Base-by-base conservation (phyloP, 306 rosid species). In the Echinosophora koreensis region DNA sequence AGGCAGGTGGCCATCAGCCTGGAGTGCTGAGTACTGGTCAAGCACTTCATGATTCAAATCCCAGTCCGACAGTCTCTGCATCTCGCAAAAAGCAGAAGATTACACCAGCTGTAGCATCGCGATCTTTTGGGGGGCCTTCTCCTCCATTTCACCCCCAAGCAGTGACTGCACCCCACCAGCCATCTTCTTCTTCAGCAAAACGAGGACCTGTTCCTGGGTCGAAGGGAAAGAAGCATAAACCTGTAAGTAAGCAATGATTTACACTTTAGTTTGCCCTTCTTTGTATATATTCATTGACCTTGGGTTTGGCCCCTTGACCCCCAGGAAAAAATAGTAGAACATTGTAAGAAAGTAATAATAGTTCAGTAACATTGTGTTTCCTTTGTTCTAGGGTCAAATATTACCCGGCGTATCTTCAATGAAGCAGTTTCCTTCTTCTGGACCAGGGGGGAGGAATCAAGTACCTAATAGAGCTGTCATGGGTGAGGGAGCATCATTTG, bases 31-130 rank as follows among this genome's bases (percentile, higher is more conserved):
- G 81, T 82, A 69, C 91, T 35, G 80, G 90, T 83, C 96, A 85
- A 84, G 88, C 87, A 59, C 84, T 83, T 52, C 96, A 94, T 80
- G 97, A 94, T 82, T 90, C 93, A 9, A 37, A 72, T 87, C 93
- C 97, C 42, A 94, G 97, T 71, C 97, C 98, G 3, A 87, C 98
- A 4, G 82, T 90, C 59, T 94, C 98, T 77, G 93, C 96, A 76
- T 89, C 98, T 69, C 93, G 91, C 78, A 94, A 89, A 91, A 94
- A 94, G 76, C 97, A 81, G 73, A 94, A 90, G 84, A 84, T 89
- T 35, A 57, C 87, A 41, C 93, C 89, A 62, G 74, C 97, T 12
- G 90, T 85, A 62, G 92, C 92, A 55, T 74, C 98, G 32, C 94
- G 89, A 57, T 81, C 98, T 65, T 92, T 90, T 84, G 88, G 83